Evolutionary conservation across 345 rosid genomes (phyloP).

Genomic region (Eucalyptus dawsonii): DNA sequence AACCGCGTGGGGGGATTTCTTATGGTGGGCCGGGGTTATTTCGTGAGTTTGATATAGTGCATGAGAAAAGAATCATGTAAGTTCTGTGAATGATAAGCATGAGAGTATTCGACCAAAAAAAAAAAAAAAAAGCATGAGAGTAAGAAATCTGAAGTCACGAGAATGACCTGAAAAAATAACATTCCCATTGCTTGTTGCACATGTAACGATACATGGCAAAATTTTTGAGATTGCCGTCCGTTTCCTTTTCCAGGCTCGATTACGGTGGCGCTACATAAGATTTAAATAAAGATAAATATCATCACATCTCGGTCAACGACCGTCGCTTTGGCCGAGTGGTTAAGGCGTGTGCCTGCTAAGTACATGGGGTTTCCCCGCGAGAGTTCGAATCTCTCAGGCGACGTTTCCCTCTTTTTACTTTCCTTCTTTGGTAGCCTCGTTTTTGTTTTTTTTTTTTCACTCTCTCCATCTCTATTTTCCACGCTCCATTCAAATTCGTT

Average conservation of each 20-base stretch:
- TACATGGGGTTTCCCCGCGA: conserved; percentile 78
- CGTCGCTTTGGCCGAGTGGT: conserved; percentile 85
- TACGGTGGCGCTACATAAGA: fast-evolving
- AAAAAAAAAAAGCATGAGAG: not conserved
- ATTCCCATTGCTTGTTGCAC: not conserved
- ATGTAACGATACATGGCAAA: not conserved
- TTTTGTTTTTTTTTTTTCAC: not conserved
- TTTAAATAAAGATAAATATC: fast-evolving
- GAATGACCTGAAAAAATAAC: not conserved
- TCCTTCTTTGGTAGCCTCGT: no score
- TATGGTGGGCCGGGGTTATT: not conserved
- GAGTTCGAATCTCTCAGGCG: conserved; percentile 76
- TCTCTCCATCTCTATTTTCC: not conserved
- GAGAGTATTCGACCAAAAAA: no score
- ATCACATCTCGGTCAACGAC: fast-evolving
- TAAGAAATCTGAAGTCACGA: not conserved
- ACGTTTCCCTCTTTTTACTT: not conserved
- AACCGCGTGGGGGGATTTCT: not conserved
- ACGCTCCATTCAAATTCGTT: not conserved
- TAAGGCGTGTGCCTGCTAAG: conserved; percentile 90
- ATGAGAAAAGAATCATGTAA: not conserved
- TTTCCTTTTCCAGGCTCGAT: not conserved
- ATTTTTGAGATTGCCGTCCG: not conserved
- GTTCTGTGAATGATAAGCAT: not conserved
- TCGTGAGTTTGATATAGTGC: not conserved